Evolutionary conservation across 2,329 filamentous ascomycete genomes (phyloP).

Genomic region (Aspergillus pseudotamarii): DNA sequence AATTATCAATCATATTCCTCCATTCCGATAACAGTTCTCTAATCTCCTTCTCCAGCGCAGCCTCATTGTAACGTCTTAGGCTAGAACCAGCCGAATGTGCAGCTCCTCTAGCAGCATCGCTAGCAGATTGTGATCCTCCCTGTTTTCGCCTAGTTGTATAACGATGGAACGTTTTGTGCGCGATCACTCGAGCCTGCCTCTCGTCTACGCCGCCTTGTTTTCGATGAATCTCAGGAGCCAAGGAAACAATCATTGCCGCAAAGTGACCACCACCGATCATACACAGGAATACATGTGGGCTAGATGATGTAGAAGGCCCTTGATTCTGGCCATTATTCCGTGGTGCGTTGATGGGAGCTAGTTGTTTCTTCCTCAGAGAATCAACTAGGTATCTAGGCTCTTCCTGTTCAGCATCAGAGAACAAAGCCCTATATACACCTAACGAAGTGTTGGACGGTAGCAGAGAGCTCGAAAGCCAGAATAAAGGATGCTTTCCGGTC

Average conservation of each 20-base stretch:
- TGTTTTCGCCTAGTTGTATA: slow-evolving; percentile 97
- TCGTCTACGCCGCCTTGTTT: slow-evolving; percentile 72
- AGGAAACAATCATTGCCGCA: slow-evolving; percentile 90
- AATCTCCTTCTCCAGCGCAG: slow-evolving; percentile 85
- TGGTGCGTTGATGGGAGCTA: slow-evolving; percentile 60
- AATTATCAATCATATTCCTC: slow-evolving; percentile 80
- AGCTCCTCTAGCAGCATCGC: slow-evolving; percentile 88
- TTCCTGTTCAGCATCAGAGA: slow-evolving; percentile 72
- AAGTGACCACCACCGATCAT: slow-evolving; percentile 99
- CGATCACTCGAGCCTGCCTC: slow-evolving; percentile 81
- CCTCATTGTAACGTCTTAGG: slow-evolving; percentile 90
- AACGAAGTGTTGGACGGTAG: slow-evolving; percentile 79
- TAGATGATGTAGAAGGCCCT: slow-evolving; percentile 52
- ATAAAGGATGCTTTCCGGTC: slow-evolving; percentile 70
- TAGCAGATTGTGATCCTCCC: slow-evolving; percentile 91
- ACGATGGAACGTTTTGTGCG: slow-evolving; percentile 96
- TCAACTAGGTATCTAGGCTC: slow-evolving; percentile 65
- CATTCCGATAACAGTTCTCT: slow-evolving; percentile 78
- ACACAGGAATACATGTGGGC: slow-evolving; percentile 90
- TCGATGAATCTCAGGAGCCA: slow-evolving; percentile 78
- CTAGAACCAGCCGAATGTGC: slow-evolving; percentile 92
- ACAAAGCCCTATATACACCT: slow-evolving; percentile 81
- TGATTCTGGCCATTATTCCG: slow-evolving; percentile 39
- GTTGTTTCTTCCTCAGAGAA: slow-evolving; percentile 74
- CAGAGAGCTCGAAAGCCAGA: slow-evolving; percentile 81